These are phyloP conservation scores for Purpureocillium takamizusanense DNA, from an alignment of 2,329 filamentous ascomycete genomes.

Conservation along the genomic window DNA sequence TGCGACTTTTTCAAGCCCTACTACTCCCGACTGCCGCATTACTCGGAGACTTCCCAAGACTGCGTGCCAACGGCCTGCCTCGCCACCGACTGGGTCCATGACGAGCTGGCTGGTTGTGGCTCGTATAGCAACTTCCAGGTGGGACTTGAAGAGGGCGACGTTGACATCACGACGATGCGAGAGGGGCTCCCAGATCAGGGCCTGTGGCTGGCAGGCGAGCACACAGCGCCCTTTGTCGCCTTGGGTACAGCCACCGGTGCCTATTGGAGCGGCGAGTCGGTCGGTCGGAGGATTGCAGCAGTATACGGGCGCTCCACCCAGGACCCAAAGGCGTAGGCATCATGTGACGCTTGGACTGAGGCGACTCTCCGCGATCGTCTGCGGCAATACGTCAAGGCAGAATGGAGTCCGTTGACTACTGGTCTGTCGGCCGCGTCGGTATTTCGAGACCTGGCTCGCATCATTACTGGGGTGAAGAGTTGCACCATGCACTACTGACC, in stretches of 20 bases:
- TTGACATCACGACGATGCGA: slow-evolving; percentile 59
- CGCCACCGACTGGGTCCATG: slow-evolving; percentile 69
- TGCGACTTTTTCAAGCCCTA: slow-evolving; percentile 67
- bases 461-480: too few relatives aligned
- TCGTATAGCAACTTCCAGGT: slow-evolving; percentile 82
- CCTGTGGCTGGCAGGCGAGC: slow-evolving; percentile 83
- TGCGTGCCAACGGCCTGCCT: slow-evolving; percentile 57
- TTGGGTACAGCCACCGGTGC: slow-evolving; percentile 84
- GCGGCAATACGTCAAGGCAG: too few relatives aligned
- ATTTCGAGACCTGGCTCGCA: too few relatives aligned
- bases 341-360: too few relatives aligned
- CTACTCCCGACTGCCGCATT: slow-evolving; percentile 65
- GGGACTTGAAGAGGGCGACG: slow-evolving; percentile 60
- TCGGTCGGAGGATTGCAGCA: slow-evolving; percentile 55
- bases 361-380: too few relatives aligned
- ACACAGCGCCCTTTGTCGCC: slow-evolving; percentile 83
- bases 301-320: slow-evolving; percentile 29
- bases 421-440: too few relatives aligned
- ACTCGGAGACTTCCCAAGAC: slow-evolving; percentile 37
- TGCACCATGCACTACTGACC: too few relatives aligned
- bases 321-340: not conserved
- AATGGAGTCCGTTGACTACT: too few relatives aligned
- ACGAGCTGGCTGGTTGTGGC: slow-evolving; percentile 72
- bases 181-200: slow-evolving; percentile 56
- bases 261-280: slow-evolving; percentile 82